Conservation (phyloP, 805 yeast species). For the Limtongia smithiae region DNA sequence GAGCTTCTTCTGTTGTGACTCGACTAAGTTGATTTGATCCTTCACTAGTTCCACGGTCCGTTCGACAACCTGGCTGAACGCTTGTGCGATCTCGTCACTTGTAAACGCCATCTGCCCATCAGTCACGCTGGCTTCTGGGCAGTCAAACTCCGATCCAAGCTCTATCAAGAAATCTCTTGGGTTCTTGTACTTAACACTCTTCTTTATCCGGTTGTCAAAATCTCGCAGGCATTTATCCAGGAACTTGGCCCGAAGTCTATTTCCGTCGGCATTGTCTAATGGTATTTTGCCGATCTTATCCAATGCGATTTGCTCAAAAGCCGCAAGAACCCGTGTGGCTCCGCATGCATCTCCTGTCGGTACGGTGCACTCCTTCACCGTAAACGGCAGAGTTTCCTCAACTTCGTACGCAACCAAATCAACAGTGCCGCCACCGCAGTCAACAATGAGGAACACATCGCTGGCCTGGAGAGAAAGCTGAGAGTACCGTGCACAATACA, state of each 20-base stretch:
- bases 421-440: slow-evolving; percentile 29
- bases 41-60: slow-evolving; percentile 16
- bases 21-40: slow-evolving; percentile 16
- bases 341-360: slow-evolving; percentile 27
- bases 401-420: slow-evolving; percentile 28
- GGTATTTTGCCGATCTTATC: background rate
- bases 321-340: slow-evolving; percentile 10
- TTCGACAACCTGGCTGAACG: slow-evolving; percentile 6
- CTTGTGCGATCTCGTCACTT: slow-evolving; percentile 17
- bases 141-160: slow-evolving; percentile 8
- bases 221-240: no score
- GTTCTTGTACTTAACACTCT: slow-evolving; percentile 5
- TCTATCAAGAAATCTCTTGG: slow-evolving; percentile 8
- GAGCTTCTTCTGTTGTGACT: slow-evolving; percentile 3
- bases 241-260: no score
- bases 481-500: slow-evolving; percentile 20
- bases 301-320: slow-evolving; percentile 1
- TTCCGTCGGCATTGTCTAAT: background rate
- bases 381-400: slow-evolving; percentile 20
- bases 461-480: slow-evolving; percentile 3
- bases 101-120: slow-evolving; percentile 14
- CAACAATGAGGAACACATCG: slow-evolving; percentile 22
- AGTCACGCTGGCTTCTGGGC: slow-evolving; percentile 5
- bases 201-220: no score
- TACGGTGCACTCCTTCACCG: slow-evolving; percentile 21